Percentiles rank a stretch among this genome's conserved stretches.
These are phyloP conservation scores for Eucalyptus marginata DNA, from an alignment of 345 rosid genomes.

Conservation along the genomic window DNA sequence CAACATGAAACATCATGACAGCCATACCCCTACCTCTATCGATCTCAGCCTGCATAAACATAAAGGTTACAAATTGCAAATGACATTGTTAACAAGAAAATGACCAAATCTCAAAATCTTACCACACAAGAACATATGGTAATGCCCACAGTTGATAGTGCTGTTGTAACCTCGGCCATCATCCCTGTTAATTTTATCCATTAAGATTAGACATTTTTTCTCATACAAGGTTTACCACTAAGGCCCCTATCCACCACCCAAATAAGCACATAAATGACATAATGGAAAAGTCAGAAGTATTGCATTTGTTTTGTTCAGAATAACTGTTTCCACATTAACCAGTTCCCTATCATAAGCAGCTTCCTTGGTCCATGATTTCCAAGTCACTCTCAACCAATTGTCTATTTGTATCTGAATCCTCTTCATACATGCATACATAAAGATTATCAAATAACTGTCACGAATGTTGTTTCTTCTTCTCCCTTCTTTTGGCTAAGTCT, in stretches of 20 bases:
- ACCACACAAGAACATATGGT: conserved; percentile 87
- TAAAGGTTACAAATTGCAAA: background rate
- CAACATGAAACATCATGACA: conserved; percentile 82
- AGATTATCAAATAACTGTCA: background rate
- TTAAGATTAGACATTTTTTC: background rate
- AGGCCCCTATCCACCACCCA: background rate
- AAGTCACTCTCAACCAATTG: background rate
- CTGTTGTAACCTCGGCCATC: conserved; percentile 83
- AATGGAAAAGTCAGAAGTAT: background rate
- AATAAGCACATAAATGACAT: background rate
- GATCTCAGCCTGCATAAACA: conserved; percentile 51
- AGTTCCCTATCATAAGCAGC: background rate
- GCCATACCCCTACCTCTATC: conserved; percentile 91
- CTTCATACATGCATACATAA: background rate
- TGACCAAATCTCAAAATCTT: conserved; percentile 6
- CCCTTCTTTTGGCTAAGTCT: background rate
- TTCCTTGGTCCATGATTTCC: background rate
- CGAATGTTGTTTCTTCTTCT: background rate
- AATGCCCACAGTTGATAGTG: conserved; percentile 56
- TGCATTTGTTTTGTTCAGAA: background rate
- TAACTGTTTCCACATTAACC: background rate
- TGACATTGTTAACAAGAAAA: background rate
- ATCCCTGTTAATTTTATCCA: conserved; percentile 35
- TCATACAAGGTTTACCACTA: background rate
- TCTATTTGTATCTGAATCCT: background rate